Conservation (phyloP, 2,329 filamentous ascomycete genomes). For the Xylaria sp. region DNA sequence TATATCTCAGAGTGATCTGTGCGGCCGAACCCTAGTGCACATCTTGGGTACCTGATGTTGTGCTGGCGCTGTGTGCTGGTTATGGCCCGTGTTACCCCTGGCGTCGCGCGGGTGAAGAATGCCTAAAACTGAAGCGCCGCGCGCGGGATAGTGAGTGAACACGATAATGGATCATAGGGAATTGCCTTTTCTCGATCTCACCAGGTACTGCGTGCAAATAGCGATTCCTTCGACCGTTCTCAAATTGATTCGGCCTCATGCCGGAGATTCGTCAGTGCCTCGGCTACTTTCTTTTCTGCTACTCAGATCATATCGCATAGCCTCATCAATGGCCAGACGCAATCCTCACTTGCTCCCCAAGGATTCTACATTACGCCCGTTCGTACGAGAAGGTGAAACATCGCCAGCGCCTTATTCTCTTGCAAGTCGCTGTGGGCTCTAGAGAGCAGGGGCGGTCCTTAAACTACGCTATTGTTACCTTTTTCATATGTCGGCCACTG, state of each 20-base stretch:
- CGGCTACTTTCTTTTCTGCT: constrained; percentile 2
- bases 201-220: constrained; percentile 3
- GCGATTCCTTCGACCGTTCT: constrained; percentile 1
- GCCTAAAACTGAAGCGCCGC: neutral
- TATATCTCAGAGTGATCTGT: constrained; percentile 2
- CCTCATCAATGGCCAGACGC: constrained; percentile 25
- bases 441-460: constrained; percentile 18
- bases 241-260: constrained; percentile 20
- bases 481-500: constrained; percentile 10
- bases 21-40: neutral
- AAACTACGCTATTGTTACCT: constrained; percentile 3
- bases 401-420: constrained; percentile 10
- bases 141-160: constrained; percentile 1
- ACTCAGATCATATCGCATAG: constrained; percentile 19
- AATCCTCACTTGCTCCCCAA: constrained; percentile 13
- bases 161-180: constrained; percentile 13
- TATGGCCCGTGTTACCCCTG: constrained; percentile 25
- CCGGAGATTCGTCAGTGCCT: constrained; percentile 25
- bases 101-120: neutral
- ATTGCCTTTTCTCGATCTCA: constrained; percentile 12
- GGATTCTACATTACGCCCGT: constrained; percentile 16
- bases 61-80: constrained; percentile 11
- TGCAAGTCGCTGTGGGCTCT: constrained; percentile 5
- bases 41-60: neutral
- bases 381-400: constrained; percentile 28